Evolutionary conservation across 1,284 basidiomycete species (phyloP), one percentile per base, ranked within the genome.

Genomic region (Sanghuangporus baumii): DNA sequence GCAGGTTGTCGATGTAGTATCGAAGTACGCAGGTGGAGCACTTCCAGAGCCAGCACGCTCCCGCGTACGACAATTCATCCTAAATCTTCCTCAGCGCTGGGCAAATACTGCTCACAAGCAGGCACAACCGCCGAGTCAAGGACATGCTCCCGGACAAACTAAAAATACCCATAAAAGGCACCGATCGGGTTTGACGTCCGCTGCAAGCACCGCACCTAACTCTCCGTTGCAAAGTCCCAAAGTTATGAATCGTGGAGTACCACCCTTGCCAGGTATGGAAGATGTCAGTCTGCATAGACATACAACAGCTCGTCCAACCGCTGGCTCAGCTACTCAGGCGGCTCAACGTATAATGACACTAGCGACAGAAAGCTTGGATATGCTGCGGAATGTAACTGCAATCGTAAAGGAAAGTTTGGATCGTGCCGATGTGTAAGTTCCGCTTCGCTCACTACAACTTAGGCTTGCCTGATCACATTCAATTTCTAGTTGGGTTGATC

Each of bases 401-500:
- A 91, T 96, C 20, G 91, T 96, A 69, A 89, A 87, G 69, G 94
- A 96, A 66, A 92, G 88, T 66, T 78, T 96, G 70, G 93, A 95
- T 70, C 81, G 89, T 58, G 94, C 94, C 37, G 94, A 96, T 72
- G 82, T 88, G 81, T 95, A 75, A 68, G 90, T 88, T 6, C 38
- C 65, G 23, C 12, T 60, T 36, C 48, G 54, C 52, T 55, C 12
- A 2, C 20, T 6, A 23, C 40, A 20, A 31, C 58, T 47, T 31
- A 50, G n/a, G 51, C 38, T 38, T 59, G 34, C 60, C 38, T 46
- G 58, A 63, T 7, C 43, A 63, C 41, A 66, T 20, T 66, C n/a
- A 55, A 62, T 18, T 20, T 46, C 31, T 59, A 90, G 88, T 48
- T 92, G 91, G 91, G 88, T 93, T 41, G 88, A 89, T 60, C 83